phyloP scores from a whole-genome alignment of 495 filamentous ascomycete genomes.

The Penicillium lagena region DNA sequence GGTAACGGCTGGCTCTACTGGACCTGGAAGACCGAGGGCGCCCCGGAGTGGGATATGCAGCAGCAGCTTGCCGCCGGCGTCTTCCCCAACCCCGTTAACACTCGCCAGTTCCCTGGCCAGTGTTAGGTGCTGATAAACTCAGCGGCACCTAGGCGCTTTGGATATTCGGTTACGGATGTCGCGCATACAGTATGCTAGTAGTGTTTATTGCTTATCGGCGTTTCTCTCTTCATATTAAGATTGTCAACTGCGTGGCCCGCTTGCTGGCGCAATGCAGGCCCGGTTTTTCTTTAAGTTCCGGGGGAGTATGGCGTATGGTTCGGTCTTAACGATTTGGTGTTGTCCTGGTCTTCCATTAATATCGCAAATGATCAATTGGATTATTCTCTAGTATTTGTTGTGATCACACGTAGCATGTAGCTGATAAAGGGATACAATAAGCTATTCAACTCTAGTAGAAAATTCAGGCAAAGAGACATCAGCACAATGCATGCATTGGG shows the following conservation, averaged over 20 bases:
- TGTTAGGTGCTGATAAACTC: conserved; percentile 17
- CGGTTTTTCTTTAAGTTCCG: too few relatives aligned
- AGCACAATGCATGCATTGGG: not conserved
- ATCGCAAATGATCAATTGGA: too few relatives aligned
- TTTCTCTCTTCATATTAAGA: not conserved
- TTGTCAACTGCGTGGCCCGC: not conserved
- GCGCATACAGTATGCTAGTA: not conserved
- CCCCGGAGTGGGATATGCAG: conserved; percentile 85
- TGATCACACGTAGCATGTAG: too few relatives aligned
- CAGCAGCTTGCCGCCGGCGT: conserved; percentile 51
- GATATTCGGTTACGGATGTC: too few relatives aligned
- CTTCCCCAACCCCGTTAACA: conserved; percentile 55
- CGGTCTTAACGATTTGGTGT: too few relatives aligned
- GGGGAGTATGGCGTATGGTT: too few relatives aligned
- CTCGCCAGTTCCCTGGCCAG: conserved; percentile 41
- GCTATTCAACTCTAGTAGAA: too few relatives aligned
- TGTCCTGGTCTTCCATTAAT: too few relatives aligned
- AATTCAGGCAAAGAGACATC: too few relatives aligned
- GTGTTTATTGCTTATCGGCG: not conserved
- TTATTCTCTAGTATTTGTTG: too few relatives aligned
- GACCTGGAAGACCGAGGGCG: conserved; percentile 80
- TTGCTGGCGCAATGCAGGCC: too few relatives aligned
- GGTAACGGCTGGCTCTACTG: conserved; percentile 72
- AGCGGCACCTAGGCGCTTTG: too few relatives aligned
- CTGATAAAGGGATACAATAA: not conserved